A percentile compares a stretch with the other conserved stretches of the same genome.
These are phyloP conservation scores for Talaromyces amestolkiae DNA, from an alignment of 2,329 filamentous ascomycete species.

Conservation along the genomic window DNA sequence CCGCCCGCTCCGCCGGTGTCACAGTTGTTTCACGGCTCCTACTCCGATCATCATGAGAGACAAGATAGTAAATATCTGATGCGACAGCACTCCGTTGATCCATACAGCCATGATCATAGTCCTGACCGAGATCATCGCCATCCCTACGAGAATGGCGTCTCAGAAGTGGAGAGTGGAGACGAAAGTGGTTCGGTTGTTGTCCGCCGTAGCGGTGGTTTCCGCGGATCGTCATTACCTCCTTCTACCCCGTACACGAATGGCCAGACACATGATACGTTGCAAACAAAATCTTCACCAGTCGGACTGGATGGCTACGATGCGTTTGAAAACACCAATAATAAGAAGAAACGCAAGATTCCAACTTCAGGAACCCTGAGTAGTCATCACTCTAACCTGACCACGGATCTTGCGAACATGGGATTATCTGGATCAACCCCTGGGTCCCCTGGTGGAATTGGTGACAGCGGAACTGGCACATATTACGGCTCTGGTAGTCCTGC, in stretches of 20 bases:
- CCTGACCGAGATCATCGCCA: conserved; percentile 42
- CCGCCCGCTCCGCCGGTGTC: conserved; percentile 69
- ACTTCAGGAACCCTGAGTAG: conserved; percentile 70
- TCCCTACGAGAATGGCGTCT: conserved; percentile 53
- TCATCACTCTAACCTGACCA: conserved; percentile 59
- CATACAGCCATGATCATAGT: conserved; percentile 38
- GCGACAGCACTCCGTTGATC: conserved; percentile 40
- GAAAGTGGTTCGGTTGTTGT: conserved; percentile 51
- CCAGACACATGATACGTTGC: conserved; percentile 28
- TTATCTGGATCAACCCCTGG: conserved; percentile 51
- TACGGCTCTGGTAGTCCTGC: conserved; percentile 56
- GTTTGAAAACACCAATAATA: conserved; percentile 98
- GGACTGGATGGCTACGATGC: conserved; percentile 91
- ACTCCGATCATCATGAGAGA: conserved; percentile 55
- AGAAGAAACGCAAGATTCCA: conserved; percentile 98
- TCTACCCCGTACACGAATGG: conserved; percentile 29
- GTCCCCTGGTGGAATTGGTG: conserved; percentile 43
- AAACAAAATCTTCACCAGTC: conserved; percentile 60
- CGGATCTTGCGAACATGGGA: conserved; percentile 64
- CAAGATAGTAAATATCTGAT: conserved; percentile 47
- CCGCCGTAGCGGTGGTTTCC: conserved; percentile 42
- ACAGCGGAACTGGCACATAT: conserved; percentile 52
- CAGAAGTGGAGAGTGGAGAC: conserved; percentile 60
- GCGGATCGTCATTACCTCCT: conserved; percentile 37
- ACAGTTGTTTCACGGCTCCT: conserved; percentile 73